phyloP scores from a whole-genome alignment of 352 stramenopile genomes.

The Blastocystis sp. region DNA sequence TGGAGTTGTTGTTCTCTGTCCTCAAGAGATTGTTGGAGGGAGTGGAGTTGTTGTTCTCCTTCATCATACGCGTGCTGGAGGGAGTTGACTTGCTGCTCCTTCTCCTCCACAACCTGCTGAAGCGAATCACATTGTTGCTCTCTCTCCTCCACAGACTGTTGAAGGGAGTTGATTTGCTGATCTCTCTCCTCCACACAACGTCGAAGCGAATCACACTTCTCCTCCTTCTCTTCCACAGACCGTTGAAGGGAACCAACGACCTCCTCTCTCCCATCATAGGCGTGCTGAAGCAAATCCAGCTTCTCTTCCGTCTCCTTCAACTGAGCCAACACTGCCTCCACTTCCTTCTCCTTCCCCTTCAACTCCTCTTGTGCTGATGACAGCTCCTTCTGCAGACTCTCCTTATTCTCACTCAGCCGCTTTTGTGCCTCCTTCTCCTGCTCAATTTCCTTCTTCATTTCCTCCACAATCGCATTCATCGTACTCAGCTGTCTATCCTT shows the following conservation, averaged over 20 bases:
- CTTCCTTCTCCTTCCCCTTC: not conserved
- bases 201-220: not conserved
- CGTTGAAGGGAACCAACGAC: not conserved
- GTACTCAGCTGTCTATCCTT: not conserved
- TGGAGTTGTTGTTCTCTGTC: not conserved
- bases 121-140: not conserved
- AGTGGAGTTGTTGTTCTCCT: not conserved
- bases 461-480: not conserved
- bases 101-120: not conserved
- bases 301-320: constrained; percentile 12
- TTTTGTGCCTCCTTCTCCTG: not conserved
- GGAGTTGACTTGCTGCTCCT: not conserved
- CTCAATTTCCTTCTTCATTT: not conserved
- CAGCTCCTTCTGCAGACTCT: not conserved
- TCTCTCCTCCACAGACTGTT: not conserved
- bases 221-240: not conserved
- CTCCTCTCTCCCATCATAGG: not conserved
- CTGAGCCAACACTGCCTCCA: not conserved
- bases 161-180: not conserved
- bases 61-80: not conserved
- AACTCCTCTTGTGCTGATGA: not conserved
- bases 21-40: not conserved
- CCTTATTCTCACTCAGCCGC: not conserved
- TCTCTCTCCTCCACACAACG: not conserved
- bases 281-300: not conserved